Evolutionary conservation across 2,329 filamentous ascomycete genomes (phyloP).

Genomic region (Hypoxylon sp.): DNA sequence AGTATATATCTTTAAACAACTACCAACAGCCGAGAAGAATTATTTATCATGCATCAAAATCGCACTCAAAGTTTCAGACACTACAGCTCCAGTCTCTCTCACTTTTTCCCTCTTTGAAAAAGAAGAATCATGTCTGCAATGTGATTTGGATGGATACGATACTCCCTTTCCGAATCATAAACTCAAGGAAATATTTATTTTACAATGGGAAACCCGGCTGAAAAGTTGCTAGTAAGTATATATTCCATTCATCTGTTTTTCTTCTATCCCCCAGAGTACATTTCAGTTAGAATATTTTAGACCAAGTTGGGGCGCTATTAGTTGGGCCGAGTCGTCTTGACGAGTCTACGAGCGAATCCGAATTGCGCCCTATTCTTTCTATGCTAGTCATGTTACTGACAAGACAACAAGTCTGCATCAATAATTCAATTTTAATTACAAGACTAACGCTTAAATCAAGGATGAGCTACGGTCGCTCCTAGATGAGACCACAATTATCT

Average conservation of each 20-base stretch:
- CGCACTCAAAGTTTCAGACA: constrained; percentile 10
- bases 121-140: not conserved
- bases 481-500: constrained; percentile 79
- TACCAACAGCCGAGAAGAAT: no score
- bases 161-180: no score
- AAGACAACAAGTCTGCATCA: no score
- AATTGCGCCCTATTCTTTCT: not conserved
- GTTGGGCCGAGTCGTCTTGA: not conserved
- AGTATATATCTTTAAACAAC: no score
- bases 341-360: not conserved
- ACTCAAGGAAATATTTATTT: no score
- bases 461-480: constrained; percentile 77
- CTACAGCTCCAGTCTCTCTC: constrained; percentile 21
- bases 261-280: no score
- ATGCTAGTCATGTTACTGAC: not conserved
- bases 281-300: no score
- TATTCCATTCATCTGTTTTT: not conserved
- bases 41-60: constrained; percentile 22
- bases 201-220: constrained; percentile 35
- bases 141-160: constrained; percentile 3
- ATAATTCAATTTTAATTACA: no score
- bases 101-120: constrained; percentile 19
- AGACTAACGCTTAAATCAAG: constrained; percentile 51
- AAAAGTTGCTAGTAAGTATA: constrained; percentile 36
- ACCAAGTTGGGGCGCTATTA: not conserved